Conservation (phyloP, 2,329 filamentous ascomycete genomes). For the Ceratocystis huliohia region DNA sequence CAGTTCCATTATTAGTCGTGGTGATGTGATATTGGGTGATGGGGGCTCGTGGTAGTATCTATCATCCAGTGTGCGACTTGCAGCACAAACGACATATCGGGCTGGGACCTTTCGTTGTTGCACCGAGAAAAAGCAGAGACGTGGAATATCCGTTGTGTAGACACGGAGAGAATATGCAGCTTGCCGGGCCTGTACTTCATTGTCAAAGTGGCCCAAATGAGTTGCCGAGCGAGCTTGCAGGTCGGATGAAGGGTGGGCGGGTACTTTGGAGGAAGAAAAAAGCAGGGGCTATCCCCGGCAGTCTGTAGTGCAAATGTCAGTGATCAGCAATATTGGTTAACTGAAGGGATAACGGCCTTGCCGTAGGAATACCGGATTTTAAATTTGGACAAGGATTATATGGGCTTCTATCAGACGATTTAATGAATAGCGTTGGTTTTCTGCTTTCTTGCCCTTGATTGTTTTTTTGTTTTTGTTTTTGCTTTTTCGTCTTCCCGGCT, state of each 20-base stretch:
- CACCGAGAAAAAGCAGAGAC: background rate
- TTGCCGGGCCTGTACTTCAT: background rate
- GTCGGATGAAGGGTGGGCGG: background rate
- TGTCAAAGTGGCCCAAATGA: background rate
- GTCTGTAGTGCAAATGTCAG: background rate
- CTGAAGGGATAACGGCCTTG: constrained; percentile 7
- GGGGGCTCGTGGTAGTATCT: background rate
- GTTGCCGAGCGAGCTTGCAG: background rate
- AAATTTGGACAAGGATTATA: background rate
- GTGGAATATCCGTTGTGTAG: background rate
- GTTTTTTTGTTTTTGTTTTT: background rate
- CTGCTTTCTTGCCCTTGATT: no score
- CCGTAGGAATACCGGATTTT: background rate
- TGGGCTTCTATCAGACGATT: background rate
- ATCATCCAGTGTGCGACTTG: background rate
- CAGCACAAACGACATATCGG: background rate
- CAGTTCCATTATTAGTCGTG: no score
- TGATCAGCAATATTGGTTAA: constrained; percentile 9
- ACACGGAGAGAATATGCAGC: background rate
- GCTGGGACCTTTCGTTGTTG: background rate
- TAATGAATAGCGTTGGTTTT: background rate
- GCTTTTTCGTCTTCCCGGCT: no score
- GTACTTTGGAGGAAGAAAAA: background rate
- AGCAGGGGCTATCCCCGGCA: background rate
- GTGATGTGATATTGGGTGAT: background rate